Evolutionary conservation across 1,139 yeast species (phyloP).

Genomic region (Candida sp.): DNA sequence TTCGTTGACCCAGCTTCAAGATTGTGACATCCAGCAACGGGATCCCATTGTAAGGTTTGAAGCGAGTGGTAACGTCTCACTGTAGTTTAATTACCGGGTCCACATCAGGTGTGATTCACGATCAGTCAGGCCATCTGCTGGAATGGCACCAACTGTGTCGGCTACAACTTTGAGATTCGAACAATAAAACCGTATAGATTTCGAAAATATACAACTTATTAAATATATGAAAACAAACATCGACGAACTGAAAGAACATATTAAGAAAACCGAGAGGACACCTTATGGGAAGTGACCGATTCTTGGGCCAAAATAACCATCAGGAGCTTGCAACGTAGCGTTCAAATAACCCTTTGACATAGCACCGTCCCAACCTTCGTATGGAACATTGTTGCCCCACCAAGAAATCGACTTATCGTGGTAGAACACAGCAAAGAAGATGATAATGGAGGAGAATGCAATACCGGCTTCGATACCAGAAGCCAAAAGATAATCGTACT

Average conservation of each 20-base stretch:
- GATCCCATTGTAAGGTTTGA: too few relatives aligned
- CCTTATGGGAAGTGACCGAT: background rate
- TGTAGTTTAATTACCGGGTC: too few relatives aligned
- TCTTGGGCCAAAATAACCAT: slow-evolving; percentile 1
- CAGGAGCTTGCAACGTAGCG: background rate
- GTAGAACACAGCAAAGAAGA: slow-evolving; percentile 57
- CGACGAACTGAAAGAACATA: background rate
- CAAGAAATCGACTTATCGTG: slow-evolving; percentile 44
- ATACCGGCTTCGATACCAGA: slow-evolving; percentile 55
- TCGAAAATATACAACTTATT: background rate
- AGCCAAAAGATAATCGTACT: slow-evolving; percentile 59
- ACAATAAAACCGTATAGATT: too few relatives aligned
- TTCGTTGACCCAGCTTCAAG: too few relatives aligned
- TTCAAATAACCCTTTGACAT: background rate
- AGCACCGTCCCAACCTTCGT: slow-evolving; percentile 25
- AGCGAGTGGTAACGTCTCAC: too few relatives aligned
- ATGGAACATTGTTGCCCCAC: slow-evolving; percentile 61
- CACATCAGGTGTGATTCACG: too few relatives aligned
- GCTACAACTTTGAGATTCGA: too few relatives aligned
- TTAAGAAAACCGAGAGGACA: too few relatives aligned
- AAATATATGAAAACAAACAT: background rate
- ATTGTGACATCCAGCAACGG: too few relatives aligned
- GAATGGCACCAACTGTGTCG: too few relatives aligned
- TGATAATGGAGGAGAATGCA: slow-evolving; percentile 52
- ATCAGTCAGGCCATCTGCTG: too few relatives aligned